phyloP scores from a whole-genome alignment of 2,329 filamentous ascomycete genomes.

The Arthrobotrys megalospora region DNA sequence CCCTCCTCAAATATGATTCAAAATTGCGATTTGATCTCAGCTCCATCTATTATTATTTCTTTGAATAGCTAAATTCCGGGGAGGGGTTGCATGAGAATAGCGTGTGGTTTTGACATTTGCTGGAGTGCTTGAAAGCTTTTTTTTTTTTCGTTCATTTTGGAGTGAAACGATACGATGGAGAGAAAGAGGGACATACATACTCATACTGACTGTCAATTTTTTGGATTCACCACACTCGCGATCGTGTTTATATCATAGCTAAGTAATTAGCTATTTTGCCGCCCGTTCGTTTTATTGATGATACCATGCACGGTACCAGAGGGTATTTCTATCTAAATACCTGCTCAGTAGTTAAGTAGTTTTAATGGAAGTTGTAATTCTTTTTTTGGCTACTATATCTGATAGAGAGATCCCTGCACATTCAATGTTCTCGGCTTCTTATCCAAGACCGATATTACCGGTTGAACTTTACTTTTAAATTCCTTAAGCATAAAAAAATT shows the following conservation, averaged over 20 bases:
- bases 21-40: neutral
- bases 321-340: no score
- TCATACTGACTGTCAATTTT: neutral
- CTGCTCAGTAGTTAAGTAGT: no score
- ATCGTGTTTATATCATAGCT: neutral
- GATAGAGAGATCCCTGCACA: no score
- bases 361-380: no score
- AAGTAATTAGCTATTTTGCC: neutral
- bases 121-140: neutral
- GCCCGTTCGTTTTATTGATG: no score
- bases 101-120: neutral
- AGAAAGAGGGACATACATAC: neutral
- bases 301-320: no score
- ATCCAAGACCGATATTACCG: neutral
- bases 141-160: neutral
- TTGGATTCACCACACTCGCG: neutral
- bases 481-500: constrained; percentile 11
- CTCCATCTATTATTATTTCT: neutral
- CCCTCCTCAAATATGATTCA: constrained; percentile 6
- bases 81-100: neutral
- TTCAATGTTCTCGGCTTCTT: neutral
- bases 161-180: neutral
- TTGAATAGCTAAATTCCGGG: neutral
- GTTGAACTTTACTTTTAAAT: neutral
- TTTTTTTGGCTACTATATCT: no score